Base-by-base conservation (phyloP, 768 basidiomycete genomes). In the Mycena galopus region DNA sequence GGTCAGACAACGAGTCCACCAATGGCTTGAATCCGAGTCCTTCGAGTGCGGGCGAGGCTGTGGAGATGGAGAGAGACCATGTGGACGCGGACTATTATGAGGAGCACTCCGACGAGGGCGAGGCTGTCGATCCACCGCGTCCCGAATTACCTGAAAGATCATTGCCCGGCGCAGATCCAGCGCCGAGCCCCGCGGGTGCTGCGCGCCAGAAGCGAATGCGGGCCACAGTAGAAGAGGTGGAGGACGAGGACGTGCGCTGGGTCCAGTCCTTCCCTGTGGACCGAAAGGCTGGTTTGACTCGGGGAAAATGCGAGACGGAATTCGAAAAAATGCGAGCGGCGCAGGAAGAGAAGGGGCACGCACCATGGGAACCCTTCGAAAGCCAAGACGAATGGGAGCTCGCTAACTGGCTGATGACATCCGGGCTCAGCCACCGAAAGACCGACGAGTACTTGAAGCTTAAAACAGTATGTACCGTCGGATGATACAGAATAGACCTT, bases 391-490 rank as follows among this genome's bases (percentile, higher is more conserved):
- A 84, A 30, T 82, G 80, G 76, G 78, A 78, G 37, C 60, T 84
- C 1, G 83, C 77, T 1, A 55, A 58, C 17, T 84, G 80, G 80
- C 64, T 84, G 44, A 76, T 79, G 42, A 72, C 67, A 3, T 68
- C 67, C 12, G 76, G 71, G 68, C 44, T 79, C 19, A 74, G 81
- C 2, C 73, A 82, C 10, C 77, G 53, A 3, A 73, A 76, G 35
- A 79, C 77, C 12, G 80, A 82, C 32, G 68, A 78, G 25, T 82
- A 79, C 50, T 71, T 82, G 44, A 77, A 78, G 47, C 70, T 82
- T 5, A 51, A 64, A 4, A 47, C 19, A 21, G 62, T 64, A 29
- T 25, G 62, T 51, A 50, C 19, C 42, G 17, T 44, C 12, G 35
- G 12, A 35, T 35, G 35, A 35, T n/a, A 35, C 17, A 51, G 30